Base-by-base conservation (phyloP, 176 grass and related monocot genomes). In the Aegilops longissima region DNA sequence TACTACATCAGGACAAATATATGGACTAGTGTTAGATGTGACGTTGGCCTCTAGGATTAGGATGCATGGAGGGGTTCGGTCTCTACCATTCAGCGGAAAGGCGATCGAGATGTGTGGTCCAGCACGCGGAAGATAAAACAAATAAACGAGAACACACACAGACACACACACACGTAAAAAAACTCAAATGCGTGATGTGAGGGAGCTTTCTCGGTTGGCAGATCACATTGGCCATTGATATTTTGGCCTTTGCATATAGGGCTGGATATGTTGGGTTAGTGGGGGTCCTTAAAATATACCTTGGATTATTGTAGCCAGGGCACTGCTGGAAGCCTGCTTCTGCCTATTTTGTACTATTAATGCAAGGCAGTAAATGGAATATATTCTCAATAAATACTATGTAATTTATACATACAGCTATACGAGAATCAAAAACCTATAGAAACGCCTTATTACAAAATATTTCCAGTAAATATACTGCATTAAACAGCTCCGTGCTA, bases 261-360 rank as follows among this genome's bases (percentile, higher is more conserved):
- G 80, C 25, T 80, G 76, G 76, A 91, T 80, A 84, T 91, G 89
- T 84, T 87, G 81, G 85, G 81, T 91, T 84, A 91, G 89, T 87
- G 89, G 85, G 89, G 80, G 63, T 87, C 80, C 85, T 87, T 75
- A 67, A 79, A 87, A 90, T 87, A 87, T 90, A 87, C 80, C 84
- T 87, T 82, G 80, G 89, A 83, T 70, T 82, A 83, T 87, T 71
- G 59, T 82, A 74, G 71, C 71, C 44, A 67, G 66, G 25, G 4
- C 12, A 31, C 73, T 78, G 65, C 45, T 47, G 44, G 17, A 64
- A 64, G 38, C 23, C 17, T 47, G 30, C 4, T 45, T 12, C 52
- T 14, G n/a, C 45, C 40, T 47, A 33, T 51, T 49, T 54, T 6
- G 51, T 18, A 51, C 6, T 47, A 11, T 38, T 30, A 66, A 21